Evolutionary conservation across 2,329 filamentous ascomycete species (phyloP).

Genomic region (Nemania diffusa): DNA sequence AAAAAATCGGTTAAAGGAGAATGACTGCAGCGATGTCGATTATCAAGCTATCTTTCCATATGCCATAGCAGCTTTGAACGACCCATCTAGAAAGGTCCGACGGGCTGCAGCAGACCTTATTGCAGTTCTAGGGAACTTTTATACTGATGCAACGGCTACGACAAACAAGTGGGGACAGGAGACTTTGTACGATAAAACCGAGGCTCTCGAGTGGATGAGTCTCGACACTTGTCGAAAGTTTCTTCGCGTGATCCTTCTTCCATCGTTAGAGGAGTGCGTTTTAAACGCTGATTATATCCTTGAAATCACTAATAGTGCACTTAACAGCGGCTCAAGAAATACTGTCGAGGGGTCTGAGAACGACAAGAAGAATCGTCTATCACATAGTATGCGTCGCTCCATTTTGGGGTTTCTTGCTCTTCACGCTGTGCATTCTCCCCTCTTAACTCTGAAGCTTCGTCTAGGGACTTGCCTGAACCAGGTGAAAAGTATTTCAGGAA

Average conservation of each 20-base stretch:
- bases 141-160: conserved; percentile 50
- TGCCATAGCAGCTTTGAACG: conserved; percentile 76
- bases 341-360: conserved; percentile 47
- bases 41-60: conserved; percentile 88
- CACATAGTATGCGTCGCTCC: conserved; percentile 70
- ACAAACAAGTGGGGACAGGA: conserved; percentile 67
- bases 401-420: conserved; percentile 78
- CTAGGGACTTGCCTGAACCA: conserved; percentile 78
- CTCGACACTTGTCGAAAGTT: conserved; percentile 68
- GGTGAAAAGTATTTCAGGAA: conserved; percentile 75
- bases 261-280: conserved; percentile 84
- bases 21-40: conserved; percentile 65
- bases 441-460: conserved; percentile 74
- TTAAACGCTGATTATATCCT: conserved; percentile 79
- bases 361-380: conserved; percentile 65
- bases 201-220: conserved; percentile 67
- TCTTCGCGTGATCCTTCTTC: conserved; percentile 74
- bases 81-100: conserved; percentile 80
- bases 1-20: conserved; percentile 64
- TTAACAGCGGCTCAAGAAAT: conserved; percentile 61
- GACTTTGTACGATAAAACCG: conserved; percentile 70
- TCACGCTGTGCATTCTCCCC: conserved; percentile 75
- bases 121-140: conserved; percentile 63
- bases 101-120: conserved; percentile 77
- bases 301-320: conserved; percentile 67